Conservation (phyloP, 306 rosid genomes). For the Inga laurina region DNA sequence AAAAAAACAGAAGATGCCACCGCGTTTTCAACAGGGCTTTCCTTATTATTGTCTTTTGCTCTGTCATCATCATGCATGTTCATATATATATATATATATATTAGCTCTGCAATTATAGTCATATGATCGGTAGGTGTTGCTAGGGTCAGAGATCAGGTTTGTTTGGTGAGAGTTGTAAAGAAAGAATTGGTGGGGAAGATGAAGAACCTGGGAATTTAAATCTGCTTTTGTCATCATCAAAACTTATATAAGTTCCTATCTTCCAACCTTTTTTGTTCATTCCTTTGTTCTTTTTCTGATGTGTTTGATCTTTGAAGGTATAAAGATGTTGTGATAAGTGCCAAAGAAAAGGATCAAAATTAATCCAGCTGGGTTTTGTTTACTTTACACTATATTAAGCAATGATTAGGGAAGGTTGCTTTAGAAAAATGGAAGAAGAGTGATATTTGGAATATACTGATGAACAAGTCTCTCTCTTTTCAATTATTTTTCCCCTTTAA, state of each 20-base stretch:
- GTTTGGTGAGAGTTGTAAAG: conserved; percentile 46
- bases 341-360: conserved; percentile 53
- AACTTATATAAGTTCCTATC: conserved; percentile 41
- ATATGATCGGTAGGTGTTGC: conserved; percentile 36
- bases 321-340: conserved; percentile 14
- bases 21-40: conserved; percentile 38
- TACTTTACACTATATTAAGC: conserved; percentile 15
- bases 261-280: conserved; percentile 38
- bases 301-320: conserved; percentile 2
- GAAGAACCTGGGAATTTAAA: conserved; percentile 37
- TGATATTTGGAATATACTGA: conserved; percentile 31
- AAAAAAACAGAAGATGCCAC: conserved; percentile 38
- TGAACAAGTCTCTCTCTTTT: not conserved
- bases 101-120: conserved; percentile 45
- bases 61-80: conserved; percentile 32
- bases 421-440: conserved; percentile 7
- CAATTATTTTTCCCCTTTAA: conserved; percentile 21
- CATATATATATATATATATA: conserved; percentile 28
- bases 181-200: conserved; percentile 26
- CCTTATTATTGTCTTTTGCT: conserved; percentile 49
- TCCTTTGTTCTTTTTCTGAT: conserved; percentile 1
- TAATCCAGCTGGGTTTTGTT: conserved; percentile 8
- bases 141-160: conserved; percentile 35
- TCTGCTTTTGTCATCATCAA: conserved; percentile 39
- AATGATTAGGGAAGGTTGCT: conserved; percentile 34